A percentile compares a stretch with the other conserved stretches of the same genome.
Conservation (phyloP, 129 eudicot species). For the Helichrysum umbraculigerum region DNA sequence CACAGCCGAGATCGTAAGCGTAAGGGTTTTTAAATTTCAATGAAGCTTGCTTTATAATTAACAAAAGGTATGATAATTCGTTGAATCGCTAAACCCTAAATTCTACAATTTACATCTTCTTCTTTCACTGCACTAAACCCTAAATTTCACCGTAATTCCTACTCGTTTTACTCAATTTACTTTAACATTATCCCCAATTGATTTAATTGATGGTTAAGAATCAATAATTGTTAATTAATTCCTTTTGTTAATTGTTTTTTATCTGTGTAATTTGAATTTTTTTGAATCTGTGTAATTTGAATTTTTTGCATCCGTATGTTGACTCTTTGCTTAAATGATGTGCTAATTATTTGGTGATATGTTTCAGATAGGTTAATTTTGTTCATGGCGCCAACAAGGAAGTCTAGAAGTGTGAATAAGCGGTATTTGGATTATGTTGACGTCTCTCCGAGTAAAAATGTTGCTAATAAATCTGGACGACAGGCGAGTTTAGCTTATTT, state of each 20-base stretch:
- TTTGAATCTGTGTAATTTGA: slow-evolving; percentile 12
- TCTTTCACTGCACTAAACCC: slow-evolving; percentile 29
- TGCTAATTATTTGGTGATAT: slow-evolving; percentile 1
- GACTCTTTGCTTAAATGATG: slow-evolving; percentile 12
- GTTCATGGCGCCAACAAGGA: slow-evolving; percentile 59
- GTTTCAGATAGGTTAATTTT: slow-evolving; percentile 26
- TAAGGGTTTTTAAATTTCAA: slow-evolving; percentile 26
- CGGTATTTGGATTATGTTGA: slow-evolving; percentile 42
- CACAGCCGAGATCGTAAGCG: slow-evolving; percentile 21
- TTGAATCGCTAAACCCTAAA: slow-evolving; percentile 22
- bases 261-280: background rate
- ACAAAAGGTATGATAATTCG: slow-evolving; percentile 25
- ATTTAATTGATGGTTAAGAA: background rate
- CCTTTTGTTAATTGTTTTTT: background rate
- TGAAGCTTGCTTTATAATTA: slow-evolving; percentile 30
- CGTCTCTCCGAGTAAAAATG: slow-evolving; percentile 49
- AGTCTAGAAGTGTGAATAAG: slow-evolving; percentile 60
- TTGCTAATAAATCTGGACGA: slow-evolving; percentile 37
- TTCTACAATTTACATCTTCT: slow-evolving; percentile 14
- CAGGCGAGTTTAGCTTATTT: slow-evolving; percentile 29
- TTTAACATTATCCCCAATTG: slow-evolving; percentile 17
- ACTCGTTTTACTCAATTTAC: slow-evolving; percentile 18
- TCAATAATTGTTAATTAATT: background rate
- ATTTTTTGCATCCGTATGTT: slow-evolving; percentile 9
- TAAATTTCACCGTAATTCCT: slow-evolving; percentile 27